Conservation (phyloP, 1,139 yeast genomes). For the Protomyces lactucae-debilis region DNA sequence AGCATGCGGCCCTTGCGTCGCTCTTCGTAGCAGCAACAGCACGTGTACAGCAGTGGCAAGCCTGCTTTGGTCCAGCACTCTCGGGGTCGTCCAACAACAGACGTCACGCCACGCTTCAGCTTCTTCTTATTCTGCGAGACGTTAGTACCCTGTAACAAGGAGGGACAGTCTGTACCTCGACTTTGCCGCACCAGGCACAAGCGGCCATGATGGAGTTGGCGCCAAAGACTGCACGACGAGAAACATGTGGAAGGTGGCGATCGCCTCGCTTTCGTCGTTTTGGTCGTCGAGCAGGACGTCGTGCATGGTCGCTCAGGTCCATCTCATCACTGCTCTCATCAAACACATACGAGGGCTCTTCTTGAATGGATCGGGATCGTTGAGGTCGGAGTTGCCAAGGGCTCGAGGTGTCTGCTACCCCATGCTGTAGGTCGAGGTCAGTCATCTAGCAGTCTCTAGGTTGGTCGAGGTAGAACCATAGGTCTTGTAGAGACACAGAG, state of each 20-base stretch:
- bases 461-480: too few species aligned
- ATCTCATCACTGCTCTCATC: not conserved
- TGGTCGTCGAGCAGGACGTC: not conserved
- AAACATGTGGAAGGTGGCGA: not conserved
- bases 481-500: too few species aligned
- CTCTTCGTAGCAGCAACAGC: slow-evolving; percentile 25
- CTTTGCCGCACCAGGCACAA: not conserved
- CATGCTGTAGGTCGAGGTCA: too few species aligned
- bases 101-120: slow-evolving; percentile 20
- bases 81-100: slow-evolving; percentile 21
- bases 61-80: slow-evolving; percentile 16
- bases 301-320: not conserved
- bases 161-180: not conserved
- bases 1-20: slow-evolving; percentile 18
- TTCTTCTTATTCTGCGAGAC: not conserved
- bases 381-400: not conserved
- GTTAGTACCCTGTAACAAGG: not conserved
- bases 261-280: not conserved
- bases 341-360: not conserved
- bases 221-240: not conserved
- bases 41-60: slow-evolving; percentile 15
- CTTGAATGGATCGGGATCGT: not conserved
- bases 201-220: not conserved
- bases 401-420: too few species aligned
- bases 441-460: too few species aligned